Conservation (phyloP, 2,329 filamentous ascomycete genomes). For the Alternaria brassicicola region DNA sequence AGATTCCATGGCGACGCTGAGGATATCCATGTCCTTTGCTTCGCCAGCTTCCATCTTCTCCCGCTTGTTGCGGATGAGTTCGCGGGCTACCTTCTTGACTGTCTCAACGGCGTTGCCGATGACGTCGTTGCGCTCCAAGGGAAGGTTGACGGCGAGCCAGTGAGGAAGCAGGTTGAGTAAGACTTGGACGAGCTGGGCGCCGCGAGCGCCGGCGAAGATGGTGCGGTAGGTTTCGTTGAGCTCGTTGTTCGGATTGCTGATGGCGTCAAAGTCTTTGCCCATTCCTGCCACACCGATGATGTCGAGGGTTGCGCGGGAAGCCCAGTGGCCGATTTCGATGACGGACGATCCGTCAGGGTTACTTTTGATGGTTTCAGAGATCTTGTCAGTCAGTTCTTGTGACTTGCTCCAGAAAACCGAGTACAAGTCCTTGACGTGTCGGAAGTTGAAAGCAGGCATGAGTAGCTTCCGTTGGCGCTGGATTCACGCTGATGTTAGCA, state of each 20-base stretch:
- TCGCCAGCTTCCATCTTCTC: conserved; percentile 55
- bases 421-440: conserved; percentile 59
- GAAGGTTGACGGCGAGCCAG: conserved; percentile 67
- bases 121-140: conserved; percentile 69
- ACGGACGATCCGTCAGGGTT: conserved; percentile 38
- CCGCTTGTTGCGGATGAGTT: conserved; percentile 75
- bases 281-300: conserved; percentile 65
- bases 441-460: conserved; percentile 58
- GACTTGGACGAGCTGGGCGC: conserved; percentile 63
- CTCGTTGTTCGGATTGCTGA: conserved; percentile 58
- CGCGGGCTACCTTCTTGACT: conserved; percentile 65
- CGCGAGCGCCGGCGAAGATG: conserved; percentile 57
- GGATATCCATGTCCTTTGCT: conserved; percentile 69
- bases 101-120: conserved; percentile 44
- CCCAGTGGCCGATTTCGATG: conserved; percentile 55
- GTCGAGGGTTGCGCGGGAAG: conserved; percentile 61
- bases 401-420: conserved; percentile 58
- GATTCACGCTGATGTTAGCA: conserved; percentile 4
- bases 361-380: conserved; percentile 36
- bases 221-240: conserved; percentile 59
- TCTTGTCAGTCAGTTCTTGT: conserved; percentile 49
- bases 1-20: conserved; percentile 78
- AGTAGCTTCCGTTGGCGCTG: conserved; percentile 55
- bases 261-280: conserved; percentile 61
- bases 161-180: conserved; percentile 67